Evolutionary conservation across 2,329 filamentous ascomycete genomes (phyloP).

Genomic region (Aspergillus melleus): DNA sequence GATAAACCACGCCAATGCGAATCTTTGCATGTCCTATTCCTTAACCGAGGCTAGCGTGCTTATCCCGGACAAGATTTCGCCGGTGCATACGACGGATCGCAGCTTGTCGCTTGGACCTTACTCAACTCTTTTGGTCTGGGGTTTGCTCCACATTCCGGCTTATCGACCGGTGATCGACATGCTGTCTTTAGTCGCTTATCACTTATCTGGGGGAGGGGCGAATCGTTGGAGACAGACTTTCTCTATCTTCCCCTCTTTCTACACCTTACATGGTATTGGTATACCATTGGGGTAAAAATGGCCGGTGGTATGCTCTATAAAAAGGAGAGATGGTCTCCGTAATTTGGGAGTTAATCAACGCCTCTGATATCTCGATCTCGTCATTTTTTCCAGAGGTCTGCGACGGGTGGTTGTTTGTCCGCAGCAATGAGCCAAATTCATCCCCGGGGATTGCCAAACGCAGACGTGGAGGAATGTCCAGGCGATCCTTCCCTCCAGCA

Average conservation of each 20-base stretch:
- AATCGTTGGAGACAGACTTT: background rate
- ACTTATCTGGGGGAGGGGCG: background rate
- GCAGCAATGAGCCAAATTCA: slow-evolving; percentile 4
- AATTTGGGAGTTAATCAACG: background rate
- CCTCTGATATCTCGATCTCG: background rate
- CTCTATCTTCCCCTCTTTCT: slow-evolving; percentile 2
- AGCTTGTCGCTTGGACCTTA: slow-evolving; percentile 17
- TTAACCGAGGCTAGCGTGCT: slow-evolving; percentile 1
- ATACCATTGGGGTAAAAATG: background rate
- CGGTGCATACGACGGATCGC: background rate
- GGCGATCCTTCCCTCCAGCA: slow-evolving; percentile 2
- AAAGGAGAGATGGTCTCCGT: background rate
- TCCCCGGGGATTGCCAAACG: slow-evolving; percentile 3
- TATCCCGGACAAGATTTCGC: background rate
- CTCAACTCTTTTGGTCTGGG: slow-evolving; percentile 1
- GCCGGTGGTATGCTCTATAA: slow-evolving; percentile 5
- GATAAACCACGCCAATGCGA: too few species aligned
- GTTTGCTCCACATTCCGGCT: slow-evolving; percentile 3
- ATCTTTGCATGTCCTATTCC: too few species aligned
- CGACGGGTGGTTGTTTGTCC: background rate
- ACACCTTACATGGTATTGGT: background rate
- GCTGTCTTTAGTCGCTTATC: background rate
- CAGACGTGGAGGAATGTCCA: slow-evolving; percentile 14
- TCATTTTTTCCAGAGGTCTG: background rate
- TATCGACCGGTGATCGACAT: background rate